These are phyloP conservation scores for Colletotrichum sp. DNA, from an alignment of 2,329 filamentous ascomycete genomes.

Conservation along the genomic window DNA sequence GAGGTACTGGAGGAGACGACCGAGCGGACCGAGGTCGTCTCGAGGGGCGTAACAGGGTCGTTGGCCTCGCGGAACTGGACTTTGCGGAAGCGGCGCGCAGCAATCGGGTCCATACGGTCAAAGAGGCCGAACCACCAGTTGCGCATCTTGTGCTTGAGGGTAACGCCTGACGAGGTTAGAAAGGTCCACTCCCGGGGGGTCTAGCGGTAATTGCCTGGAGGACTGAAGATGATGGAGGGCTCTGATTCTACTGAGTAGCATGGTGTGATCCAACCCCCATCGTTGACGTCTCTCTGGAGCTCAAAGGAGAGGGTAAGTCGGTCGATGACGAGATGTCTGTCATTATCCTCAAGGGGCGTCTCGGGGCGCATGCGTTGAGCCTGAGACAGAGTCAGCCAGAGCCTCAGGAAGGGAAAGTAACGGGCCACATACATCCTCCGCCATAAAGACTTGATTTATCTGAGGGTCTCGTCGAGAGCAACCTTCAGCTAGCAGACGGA, in stretches of 20 bases:
- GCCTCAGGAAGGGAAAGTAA: background rate
- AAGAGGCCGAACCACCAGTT: conserved; percentile 22
- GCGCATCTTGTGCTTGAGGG: conserved; percentile 13
- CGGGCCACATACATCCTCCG: conserved; percentile 23
- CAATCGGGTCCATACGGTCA: conserved; percentile 21
- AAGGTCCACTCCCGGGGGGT: background rate
- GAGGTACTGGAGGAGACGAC: background rate
- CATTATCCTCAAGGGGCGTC: background rate
- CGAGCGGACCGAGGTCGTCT: background rate
- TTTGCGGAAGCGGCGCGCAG: conserved; percentile 14
- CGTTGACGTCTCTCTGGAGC: conserved; percentile 27
- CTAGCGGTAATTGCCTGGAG: background rate
- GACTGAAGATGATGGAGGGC: conserved; percentile 21
- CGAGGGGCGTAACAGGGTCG: conserved; percentile 3
- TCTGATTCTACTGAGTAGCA: conserved; percentile 18
- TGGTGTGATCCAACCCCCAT: conserved; percentile 18
- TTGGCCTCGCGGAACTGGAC: conserved; percentile 1
- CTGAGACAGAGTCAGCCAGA: background rate
- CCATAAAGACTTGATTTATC: conserved; percentile 15
- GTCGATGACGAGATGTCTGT: background rate
- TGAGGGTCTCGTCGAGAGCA: conserved; percentile 33
- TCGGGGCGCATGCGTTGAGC: conserved; percentile 14
- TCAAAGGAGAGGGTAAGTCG: conserved; percentile 6
- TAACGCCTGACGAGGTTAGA: background rate
- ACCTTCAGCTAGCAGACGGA: conserved; percentile 41